Percentiles rank a stretch among this genome's conserved stretches.
Conservation (phyloP, 1,284 basidiomycete species). For the Tilletia caries region DNA sequence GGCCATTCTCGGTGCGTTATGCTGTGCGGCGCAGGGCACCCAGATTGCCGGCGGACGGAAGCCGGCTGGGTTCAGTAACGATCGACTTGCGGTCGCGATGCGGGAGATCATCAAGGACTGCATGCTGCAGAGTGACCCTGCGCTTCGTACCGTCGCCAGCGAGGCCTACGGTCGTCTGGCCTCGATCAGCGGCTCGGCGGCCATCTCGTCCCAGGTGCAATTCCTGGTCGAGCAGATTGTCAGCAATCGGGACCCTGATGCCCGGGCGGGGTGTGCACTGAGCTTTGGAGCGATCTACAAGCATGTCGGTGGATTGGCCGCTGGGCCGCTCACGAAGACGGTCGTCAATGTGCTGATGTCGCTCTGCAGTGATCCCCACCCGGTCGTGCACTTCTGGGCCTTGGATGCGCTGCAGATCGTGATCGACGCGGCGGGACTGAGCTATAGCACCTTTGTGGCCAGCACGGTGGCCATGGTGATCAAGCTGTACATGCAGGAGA, state of each 20-base stretch:
- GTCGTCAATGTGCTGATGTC: constrained; percentile 95
- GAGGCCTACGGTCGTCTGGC: constrained; percentile 86
- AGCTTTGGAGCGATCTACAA: constrained; percentile 92
- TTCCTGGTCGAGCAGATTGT: constrained; percentile 93
- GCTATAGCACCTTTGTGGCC: constrained; percentile 83
- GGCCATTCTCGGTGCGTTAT: constrained; percentile 73
- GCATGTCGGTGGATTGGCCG: constrained; percentile 86
- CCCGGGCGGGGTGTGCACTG: constrained; percentile 86
- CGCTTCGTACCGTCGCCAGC: constrained; percentile 75
- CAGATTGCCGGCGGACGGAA: constrained; percentile 27
- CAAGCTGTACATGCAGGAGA: constrained; percentile 83
- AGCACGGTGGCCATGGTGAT: constrained; percentile 86
- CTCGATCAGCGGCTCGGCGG: constrained; percentile 76
- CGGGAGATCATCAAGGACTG: constrained; percentile 78
- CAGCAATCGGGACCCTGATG: constrained; percentile 86
- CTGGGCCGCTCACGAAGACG: constrained; percentile 89
- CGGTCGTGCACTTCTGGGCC: constrained; percentile 90
- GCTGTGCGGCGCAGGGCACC: constrained; percentile 48
- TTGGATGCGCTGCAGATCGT: constrained; percentile 80
- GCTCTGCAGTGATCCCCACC: constrained; percentile 90
- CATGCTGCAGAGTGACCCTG: constrained; percentile 73
- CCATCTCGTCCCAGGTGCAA: constrained; percentile 84
- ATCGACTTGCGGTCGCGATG: constrained; percentile 69
- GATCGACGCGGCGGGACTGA: constrained; percentile 84
- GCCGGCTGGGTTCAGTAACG: constrained; percentile 55